Evolutionary conservation across 305 asterid species (phyloP), one percentile per base, ranked within the genome.

Genomic region (Salvia sclarea): DNA sequence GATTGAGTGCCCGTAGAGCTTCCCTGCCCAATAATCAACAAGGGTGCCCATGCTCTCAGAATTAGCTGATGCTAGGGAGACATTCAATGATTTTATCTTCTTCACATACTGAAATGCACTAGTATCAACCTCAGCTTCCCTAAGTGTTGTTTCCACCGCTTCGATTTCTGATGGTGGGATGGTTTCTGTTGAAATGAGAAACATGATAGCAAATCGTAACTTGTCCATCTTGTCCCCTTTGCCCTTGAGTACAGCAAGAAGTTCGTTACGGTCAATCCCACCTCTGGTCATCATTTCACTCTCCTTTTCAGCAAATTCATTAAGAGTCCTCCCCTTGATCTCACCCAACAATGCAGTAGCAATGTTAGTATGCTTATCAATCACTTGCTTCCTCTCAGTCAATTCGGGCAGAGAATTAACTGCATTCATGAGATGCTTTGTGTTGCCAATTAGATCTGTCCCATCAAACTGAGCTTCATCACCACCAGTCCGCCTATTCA

Each of bases 1-100:
- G 52, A 90, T 83, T 44, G 96, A 90, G 72, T 90, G 95, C 68
- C 95, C 93, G 35, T 87, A 90, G 11, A 87, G 80, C 76, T 84
- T 90, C 80, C 88, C 96, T 50, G 96, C 95, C 96, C 95, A 90
- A 71, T 86, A 90, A 71, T 86, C 93, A 35, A 87, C 96, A 54
- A 89, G 85, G 71, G 87, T 89, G 68, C 84, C 88, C 84, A 93
- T 85, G 79, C 95, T 89, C 16, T 91, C 96, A 44, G 97, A 84
- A 67, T 79, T 87, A 55, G 94, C 96, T 5, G 96, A 85, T 58
- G 91, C 93, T 67, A 91, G 73, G 20, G 95, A 85, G 44, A 91
- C 79, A 59, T 87, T 90, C 69, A 90, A 80, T 35, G 96, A 79
- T 66, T 90, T 90, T 45, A 87, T 90, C 89, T 82, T 90, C 78